Base-by-base conservation (phyloP, 2,329 filamentous ascomycete genomes). In the Pseudocercospora musae region DNA sequence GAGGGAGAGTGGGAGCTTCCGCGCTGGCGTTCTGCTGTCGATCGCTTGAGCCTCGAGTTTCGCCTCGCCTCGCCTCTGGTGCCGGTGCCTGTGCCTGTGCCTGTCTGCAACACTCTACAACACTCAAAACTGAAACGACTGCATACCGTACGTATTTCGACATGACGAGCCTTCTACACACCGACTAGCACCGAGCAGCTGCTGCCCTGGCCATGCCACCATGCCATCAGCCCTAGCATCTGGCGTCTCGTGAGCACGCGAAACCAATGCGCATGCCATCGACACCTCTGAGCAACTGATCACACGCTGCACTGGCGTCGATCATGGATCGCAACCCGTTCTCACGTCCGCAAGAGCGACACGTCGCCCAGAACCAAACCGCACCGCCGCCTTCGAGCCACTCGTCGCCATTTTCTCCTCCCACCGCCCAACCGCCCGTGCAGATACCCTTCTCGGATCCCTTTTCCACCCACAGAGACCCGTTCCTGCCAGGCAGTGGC, bases 361-460 rank as follows among this genome's bases (percentile, higher is more conserved):
- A 70, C 57, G 69, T 84, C 58, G 76, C 59, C 50, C 62, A 66
- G 53, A 61, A 66, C 58, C 66, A 70, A 23, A 65, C 66, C 31
- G 60, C 65, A 57, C 71, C 71, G 50, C 67, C 76, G 10, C 73
- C 73, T 46, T 67, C 75, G 42, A 68, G 66, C 68, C 78, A 77
- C 57, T 69, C 75, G 40, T 69, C 76, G 37, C 69, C 75, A 21
- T 70, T 68, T 59, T 65, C 64, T 57, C 69, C 71, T 46, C 67
- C 71, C 37, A 67, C 69, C 20, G 70, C 73, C n/a, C 73, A 76
- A 31, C 73, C 78, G 40, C 75, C 78, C 10, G 69, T 78, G 42
- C 79, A 81, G 64, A 75, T 78, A 52, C 78, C 80, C 50, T 80
- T 78, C 70, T 70, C 76, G 59, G 80, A 82, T 66, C 78, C 80